Evolutionary conservation across 2,329 filamentous ascomycete species (phyloP), one percentile per base, ranked within the genome.

Genomic region (Diplodia corticola): DNA sequence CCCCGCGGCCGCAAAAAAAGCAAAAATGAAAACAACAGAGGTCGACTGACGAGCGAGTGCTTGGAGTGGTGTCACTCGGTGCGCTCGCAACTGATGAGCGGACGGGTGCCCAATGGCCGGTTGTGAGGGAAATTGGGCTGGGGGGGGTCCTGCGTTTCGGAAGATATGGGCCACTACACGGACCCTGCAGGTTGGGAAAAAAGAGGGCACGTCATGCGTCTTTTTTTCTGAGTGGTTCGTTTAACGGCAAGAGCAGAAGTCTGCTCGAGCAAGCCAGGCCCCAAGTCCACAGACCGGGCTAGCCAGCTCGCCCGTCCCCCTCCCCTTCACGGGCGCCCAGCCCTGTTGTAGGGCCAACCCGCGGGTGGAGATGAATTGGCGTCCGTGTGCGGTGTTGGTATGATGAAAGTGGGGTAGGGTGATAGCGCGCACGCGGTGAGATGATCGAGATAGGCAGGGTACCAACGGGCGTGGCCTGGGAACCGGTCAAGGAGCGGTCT

Each of bases 391-490:
- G n/a, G 5, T 28, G 20, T 59, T 44, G 12, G 22, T 46, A 37
- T 59, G 55, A 60, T 60, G 55, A 48, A 60, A 61, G 57, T 61
- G 57, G 57, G 57, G 57, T 61, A 49, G 17, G 12, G 44, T 22
- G 13, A n/a, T 28, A 49, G 54, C 10, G 33, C 33, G 9, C 33
- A 35, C 33, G 26, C 20, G 30, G 54, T 35, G 54, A 13, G 50
- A 53, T 53, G 26, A 30, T 44, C 26, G 26, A 53, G 51, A 54
- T 54, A 54, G 51, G 51, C 49, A 22, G 26, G 48, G 17, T 13
- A 9, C n/a, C n/a, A n/a, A n/a, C n/a, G n/a, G n/a, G n/a, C n/a
- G n/a, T 37, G 35, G 35, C n/a, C n/a, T n/a, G 37, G 37, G 50
- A 33, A 60, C 55, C 55, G 55, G 55, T 60, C 55, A 33, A 48